Evolutionary conservation across 495 filamentous ascomycete species (phyloP).

Genomic region (Penicillium taxi): DNA sequence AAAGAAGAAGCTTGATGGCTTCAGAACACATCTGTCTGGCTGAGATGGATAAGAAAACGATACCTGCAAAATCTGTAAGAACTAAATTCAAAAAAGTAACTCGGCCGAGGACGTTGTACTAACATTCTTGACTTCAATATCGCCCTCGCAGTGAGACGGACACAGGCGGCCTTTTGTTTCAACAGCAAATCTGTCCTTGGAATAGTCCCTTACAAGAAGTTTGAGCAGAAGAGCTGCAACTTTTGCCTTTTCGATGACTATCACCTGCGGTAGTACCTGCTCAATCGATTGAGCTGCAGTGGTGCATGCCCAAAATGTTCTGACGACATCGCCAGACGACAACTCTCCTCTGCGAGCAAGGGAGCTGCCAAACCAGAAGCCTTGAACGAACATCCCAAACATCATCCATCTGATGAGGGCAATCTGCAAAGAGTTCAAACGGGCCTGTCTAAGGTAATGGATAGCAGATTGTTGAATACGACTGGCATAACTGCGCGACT

Average conservation of each 20-base stretch:
- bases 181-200: slow-evolving; percentile 15
- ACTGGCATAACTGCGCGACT: slow-evolving; percentile 54
- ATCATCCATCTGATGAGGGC: slow-evolving; percentile 65
- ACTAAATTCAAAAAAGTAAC: background rate
- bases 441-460: slow-evolving; percentile 60
- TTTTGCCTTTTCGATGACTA: slow-evolving; percentile 71
- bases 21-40: slow-evolving; percentile 52
- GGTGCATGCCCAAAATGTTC: slow-evolving; percentile 77
- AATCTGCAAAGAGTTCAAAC: slow-evolving; percentile 59
- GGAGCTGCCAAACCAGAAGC: slow-evolving; percentile 80
- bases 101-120: slow-evolving; percentile 27
- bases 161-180: slow-evolving; percentile 18
- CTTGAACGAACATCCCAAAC: slow-evolving; percentile 76
- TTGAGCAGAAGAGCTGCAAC: slow-evolving; percentile 58
- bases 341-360: slow-evolving; percentile 50
- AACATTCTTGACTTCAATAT: slow-evolving; percentile 65
- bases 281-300: slow-evolving; percentile 68
- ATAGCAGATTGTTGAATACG: slow-evolving; percentile 52
- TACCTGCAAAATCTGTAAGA: slow-evolving; percentile 34
- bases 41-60: slow-evolving; percentile 80
- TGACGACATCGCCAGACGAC: slow-evolving; percentile 63
- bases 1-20: slow-evolving; percentile 57
- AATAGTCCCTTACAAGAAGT: slow-evolving; percentile 27
- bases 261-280: slow-evolving; percentile 62
- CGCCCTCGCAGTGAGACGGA: slow-evolving; percentile 46